These are phyloP conservation scores for Cladorrhinum sp. DNA, from an alignment of 2,329 filamentous ascomycete genomes.

Conservation along the genomic window DNA sequence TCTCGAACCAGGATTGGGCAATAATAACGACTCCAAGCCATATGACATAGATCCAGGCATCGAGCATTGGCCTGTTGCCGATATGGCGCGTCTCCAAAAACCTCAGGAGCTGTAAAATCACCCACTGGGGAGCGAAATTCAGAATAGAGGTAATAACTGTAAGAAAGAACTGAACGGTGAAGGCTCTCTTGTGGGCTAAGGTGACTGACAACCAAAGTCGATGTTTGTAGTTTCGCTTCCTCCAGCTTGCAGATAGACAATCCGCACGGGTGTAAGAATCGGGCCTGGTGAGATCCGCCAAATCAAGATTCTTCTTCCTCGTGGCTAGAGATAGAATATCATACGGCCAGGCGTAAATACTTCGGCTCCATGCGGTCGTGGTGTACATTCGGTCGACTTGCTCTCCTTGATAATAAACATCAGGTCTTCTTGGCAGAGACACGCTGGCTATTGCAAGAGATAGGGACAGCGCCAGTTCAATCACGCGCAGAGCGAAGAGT, in stretches of 20 bases:
- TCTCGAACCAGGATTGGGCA: too few species aligned
- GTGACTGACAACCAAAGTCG: slow-evolving; percentile 61
- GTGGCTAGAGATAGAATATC: slow-evolving; percentile 53
- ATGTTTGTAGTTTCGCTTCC: slow-evolving; percentile 41
- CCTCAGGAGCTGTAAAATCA: slow-evolving; percentile 63
- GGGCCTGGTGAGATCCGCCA: slow-evolving; percentile 61
- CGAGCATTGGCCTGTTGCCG: slow-evolving; percentile 44
- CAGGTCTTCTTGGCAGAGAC: slow-evolving; percentile 63
- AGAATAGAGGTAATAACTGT: slow-evolving; percentile 53
- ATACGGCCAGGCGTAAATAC: slow-evolving; percentile 64
- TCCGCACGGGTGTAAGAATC: slow-evolving; percentile 52
- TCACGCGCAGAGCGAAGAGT: slow-evolving; percentile 45
- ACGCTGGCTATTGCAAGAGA: slow-evolving; percentile 48
- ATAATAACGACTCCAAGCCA: too few species aligned
- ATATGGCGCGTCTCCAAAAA: slow-evolving; percentile 56
- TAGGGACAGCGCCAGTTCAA: slow-evolving; percentile 46
- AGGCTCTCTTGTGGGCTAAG: slow-evolving; percentile 52
- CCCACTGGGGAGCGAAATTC: slow-evolving; percentile 69
- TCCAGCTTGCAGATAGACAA: slow-evolving; percentile 51
- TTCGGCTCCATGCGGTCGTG: slow-evolving; percentile 56
- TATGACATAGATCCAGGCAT: slow-evolving; percentile 67
- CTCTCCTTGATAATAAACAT: slow-evolving; percentile 58
- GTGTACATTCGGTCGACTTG: slow-evolving; percentile 64
- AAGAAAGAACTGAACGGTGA: slow-evolving; percentile 59
- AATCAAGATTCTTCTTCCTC: slow-evolving; percentile 58